A percentile compares a stretch with the other conserved stretches of the same genome.
Evolutionary conservation across 805 yeast species (phyloP).

Genomic region (Sporopachydermia quercuum): DNA sequence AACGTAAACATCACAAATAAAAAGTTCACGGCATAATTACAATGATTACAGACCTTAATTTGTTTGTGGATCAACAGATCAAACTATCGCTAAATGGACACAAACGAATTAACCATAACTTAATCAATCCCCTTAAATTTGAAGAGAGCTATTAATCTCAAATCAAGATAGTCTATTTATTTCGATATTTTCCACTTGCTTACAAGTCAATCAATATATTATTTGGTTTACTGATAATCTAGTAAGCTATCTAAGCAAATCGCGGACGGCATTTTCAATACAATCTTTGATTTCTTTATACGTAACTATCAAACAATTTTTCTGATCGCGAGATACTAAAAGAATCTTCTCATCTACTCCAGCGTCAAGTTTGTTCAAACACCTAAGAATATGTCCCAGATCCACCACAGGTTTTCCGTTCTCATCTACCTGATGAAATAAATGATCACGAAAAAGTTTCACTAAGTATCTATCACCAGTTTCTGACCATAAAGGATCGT

Average conservation of each 20-base stretch:
- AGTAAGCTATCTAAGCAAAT: constrained; percentile 30
- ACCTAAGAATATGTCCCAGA: constrained; percentile 62
- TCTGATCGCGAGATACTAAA: constrained; percentile 73
- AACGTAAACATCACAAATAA: too few species aligned
- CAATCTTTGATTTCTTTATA: constrained; percentile 64
- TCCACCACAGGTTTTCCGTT: constrained; percentile 67
- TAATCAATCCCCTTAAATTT: too few species aligned
- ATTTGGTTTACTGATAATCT: too few species aligned
- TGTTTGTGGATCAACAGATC: too few species aligned
- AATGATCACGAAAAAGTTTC: constrained; percentile 64
- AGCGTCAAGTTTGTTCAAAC: constrained; percentile 81
- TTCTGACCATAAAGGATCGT: constrained; percentile 51
- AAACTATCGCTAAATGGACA: too few species aligned
- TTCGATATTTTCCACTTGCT: too few species aligned
- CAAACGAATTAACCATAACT: too few species aligned
- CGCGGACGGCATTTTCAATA: constrained; percentile 54
- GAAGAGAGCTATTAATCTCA: too few species aligned
- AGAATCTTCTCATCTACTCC: constrained; percentile 76
- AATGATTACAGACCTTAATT: too few species aligned
- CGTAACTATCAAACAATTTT: constrained; percentile 69
- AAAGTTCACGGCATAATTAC: too few species aligned
- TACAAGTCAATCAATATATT: too few species aligned
- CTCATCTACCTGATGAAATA: constrained; percentile 75
- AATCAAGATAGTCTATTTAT: too few species aligned
- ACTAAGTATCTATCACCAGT: constrained; percentile 63